These are phyloP conservation scores for Rasamsonia emersonii DNA, from an alignment of 2,329 filamentous ascomycete species.

Conservation along the genomic window DNA sequence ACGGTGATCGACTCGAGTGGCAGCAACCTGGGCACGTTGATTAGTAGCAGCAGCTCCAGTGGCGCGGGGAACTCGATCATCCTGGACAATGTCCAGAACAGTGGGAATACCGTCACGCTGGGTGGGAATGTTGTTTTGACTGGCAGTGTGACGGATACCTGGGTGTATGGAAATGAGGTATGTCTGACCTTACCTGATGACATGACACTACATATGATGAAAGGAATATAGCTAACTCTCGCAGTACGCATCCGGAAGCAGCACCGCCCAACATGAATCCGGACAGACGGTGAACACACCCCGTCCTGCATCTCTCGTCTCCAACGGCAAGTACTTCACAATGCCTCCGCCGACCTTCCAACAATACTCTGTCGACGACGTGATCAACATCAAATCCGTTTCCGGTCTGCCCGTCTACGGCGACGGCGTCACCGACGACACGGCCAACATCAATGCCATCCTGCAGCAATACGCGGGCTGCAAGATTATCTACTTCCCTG, in stretches of 20 bases:
- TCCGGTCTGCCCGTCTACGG: slow-evolving; percentile 31
- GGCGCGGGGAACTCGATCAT: slow-evolving; percentile 23
- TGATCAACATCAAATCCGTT: slow-evolving; percentile 42
- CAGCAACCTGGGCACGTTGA: slow-evolving; percentile 15
- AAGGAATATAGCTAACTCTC: too few relatives aligned
- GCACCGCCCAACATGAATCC: slow-evolving; percentile 19
- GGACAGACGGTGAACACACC: slow-evolving; percentile 22
- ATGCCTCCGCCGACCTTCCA: slow-evolving; percentile 37
- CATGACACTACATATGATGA: too few relatives aligned
- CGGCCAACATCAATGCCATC: slow-evolving; percentile 26
- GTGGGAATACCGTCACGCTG: slow-evolving; percentile 19
- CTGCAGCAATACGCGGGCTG: slow-evolving; percentile 21
- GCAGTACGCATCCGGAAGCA: slow-evolving; percentile 9
- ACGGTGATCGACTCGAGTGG: slow-evolving; percentile 21
- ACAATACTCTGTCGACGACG: slow-evolving; percentile 30
- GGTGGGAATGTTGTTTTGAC: slow-evolving; percentile 14
- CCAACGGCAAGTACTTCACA: slow-evolving; percentile 33
- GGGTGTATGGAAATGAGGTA: slow-evolving; percentile 26
- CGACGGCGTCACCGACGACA: slow-evolving; percentile 35
- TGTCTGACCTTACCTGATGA: too few relatives aligned
- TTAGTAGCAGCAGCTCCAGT: slow-evolving; percentile 20
- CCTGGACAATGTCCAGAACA: slow-evolving; percentile 18
- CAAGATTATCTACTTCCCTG: slow-evolving; percentile 25
- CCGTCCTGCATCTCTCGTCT: slow-evolving; percentile 24
- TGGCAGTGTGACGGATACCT: slow-evolving; percentile 19